These are phyloP conservation scores for Golubevia pallescens DNA, from an alignment of 1,284 basidiomycete genomes.

Conservation along the genomic window DNA sequence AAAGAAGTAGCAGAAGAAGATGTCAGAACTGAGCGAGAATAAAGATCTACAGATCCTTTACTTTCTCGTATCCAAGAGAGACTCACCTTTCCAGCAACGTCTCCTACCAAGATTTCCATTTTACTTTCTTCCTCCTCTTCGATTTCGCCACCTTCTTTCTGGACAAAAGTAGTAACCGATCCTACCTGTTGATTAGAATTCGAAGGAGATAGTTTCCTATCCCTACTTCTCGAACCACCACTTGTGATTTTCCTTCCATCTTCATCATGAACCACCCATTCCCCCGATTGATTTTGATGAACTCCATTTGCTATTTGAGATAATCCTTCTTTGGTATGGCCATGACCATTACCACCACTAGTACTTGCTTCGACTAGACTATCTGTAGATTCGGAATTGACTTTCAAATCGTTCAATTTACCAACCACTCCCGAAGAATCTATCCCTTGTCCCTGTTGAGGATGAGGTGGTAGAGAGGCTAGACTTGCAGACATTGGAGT, in stretches of 20 bases:
- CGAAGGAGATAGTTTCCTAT: not conserved
- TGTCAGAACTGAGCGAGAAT: constrained; percentile 3
- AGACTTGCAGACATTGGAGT: constrained; percentile 32
- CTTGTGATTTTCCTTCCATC: constrained; percentile 43
- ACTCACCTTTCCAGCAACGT: constrained; percentile 84
- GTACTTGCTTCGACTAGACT: not conserved
- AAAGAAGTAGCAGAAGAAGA: not conserved
- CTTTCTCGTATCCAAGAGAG: not conserved
- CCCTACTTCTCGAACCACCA: constrained; percentile 17
- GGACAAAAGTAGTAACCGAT: constrained; percentile 2
- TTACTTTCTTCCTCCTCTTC: constrained; percentile 65
- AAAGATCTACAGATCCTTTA: constrained; percentile 1
- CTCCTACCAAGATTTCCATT: constrained; percentile 97
- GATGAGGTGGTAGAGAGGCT: constrained; percentile 2
- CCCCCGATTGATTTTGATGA: constrained; percentile 64
- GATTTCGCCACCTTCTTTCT: constrained; percentile 14
- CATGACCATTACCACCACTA: constrained; percentile 11
- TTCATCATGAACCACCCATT: constrained; percentile 59
- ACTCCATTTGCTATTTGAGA: constrained; percentile 60
- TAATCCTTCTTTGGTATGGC: constrained; percentile 25
- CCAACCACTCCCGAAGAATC: constrained; percentile 16
- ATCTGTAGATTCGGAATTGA: constrained; percentile 14
- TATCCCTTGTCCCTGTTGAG: too few relatives aligned
- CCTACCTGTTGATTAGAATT: not conserved
- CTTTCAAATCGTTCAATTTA: constrained; percentile 24